phyloP scores from a whole-genome alignment of 2,329 filamentous ascomycete genomes.

The Curvularia spicifera region DNA sequence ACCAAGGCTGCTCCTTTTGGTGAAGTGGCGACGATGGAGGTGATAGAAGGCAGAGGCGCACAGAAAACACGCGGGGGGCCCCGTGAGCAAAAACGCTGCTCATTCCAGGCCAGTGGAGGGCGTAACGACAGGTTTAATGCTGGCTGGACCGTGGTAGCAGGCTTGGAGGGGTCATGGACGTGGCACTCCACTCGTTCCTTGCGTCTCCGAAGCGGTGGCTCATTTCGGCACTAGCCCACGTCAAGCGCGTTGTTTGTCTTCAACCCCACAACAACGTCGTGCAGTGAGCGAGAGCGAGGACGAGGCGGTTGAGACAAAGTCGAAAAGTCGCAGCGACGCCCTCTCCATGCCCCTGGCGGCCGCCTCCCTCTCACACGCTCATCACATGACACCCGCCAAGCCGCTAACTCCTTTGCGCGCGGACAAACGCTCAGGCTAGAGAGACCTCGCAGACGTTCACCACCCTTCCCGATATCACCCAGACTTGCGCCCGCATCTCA shows the following conservation, averaged over 20 bases:
- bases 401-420: conserved; percentile 19
- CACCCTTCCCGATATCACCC: conserved; percentile 41
- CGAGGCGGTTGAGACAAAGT: neutral
- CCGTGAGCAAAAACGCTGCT: neutral
- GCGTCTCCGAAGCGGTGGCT: conserved; percentile 32
- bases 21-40: neutral
- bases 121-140: conserved; percentile 18
- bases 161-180: conserved; percentile 28
- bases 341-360: conserved; percentile 14
- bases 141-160: conserved; percentile 22
- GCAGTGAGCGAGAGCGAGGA: conserved; percentile 15
- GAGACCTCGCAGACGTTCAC: conserved; percentile 29
- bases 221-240: conserved; percentile 31
- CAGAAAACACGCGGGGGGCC: neutral
- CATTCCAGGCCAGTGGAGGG: neutral
- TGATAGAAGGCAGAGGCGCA: neutral
- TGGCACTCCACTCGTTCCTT: conserved; percentile 35
- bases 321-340: conserved; percentile 3
- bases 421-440: conserved; percentile 21
- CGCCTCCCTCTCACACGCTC: neutral
- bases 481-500: conserved; percentile 46
- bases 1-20: conserved; percentile 11
- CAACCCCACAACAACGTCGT: conserved; percentile 13
- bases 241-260: conserved; percentile 27
- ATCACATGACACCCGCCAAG: conserved; percentile 32